These are phyloP conservation scores for Lycium barbarum DNA, from an alignment of 257 asterid genomes.

Conservation along the genomic window DNA sequence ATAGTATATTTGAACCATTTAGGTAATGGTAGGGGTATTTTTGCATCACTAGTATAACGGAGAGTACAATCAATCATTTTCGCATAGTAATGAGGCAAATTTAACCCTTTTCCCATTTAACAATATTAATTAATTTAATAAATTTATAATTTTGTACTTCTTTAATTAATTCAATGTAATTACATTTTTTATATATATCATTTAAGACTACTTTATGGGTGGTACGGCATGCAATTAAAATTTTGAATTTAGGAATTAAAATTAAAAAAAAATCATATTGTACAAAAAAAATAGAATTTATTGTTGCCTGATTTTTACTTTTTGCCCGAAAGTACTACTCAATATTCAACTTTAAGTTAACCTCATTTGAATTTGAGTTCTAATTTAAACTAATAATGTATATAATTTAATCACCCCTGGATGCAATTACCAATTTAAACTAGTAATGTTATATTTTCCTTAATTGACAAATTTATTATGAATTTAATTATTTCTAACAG, in stretches of 20 bases:
- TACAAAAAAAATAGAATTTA: background rate
- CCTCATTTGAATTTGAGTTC: background rate
- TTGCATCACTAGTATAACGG: too few relatives aligned
- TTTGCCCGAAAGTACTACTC: background rate
- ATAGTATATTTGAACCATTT: too few relatives aligned
- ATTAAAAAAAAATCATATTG: background rate
- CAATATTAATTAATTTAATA: background rate
- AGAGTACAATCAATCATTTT: too few relatives aligned
- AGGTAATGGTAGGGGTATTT: too few relatives aligned
- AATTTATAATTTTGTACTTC: background rate
- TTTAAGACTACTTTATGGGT: background rate
- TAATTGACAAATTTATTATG: background rate
- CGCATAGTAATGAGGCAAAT: too few relatives aligned
- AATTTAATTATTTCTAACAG: background rate
- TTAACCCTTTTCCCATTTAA: too few relatives aligned
- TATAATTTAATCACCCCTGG: background rate
- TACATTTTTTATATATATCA: background rate
- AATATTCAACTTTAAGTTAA: background rate
- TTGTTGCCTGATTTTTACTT: background rate
- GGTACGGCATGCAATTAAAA: background rate
- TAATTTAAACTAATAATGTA: background rate
- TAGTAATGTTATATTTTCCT: background rate
- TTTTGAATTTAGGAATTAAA: background rate
- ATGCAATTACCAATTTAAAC: conserved; percentile 10
- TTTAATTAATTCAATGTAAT: background rate